Conservation (phyloP, 345 rosid genomes). For the Garcia nutans region DNA sequence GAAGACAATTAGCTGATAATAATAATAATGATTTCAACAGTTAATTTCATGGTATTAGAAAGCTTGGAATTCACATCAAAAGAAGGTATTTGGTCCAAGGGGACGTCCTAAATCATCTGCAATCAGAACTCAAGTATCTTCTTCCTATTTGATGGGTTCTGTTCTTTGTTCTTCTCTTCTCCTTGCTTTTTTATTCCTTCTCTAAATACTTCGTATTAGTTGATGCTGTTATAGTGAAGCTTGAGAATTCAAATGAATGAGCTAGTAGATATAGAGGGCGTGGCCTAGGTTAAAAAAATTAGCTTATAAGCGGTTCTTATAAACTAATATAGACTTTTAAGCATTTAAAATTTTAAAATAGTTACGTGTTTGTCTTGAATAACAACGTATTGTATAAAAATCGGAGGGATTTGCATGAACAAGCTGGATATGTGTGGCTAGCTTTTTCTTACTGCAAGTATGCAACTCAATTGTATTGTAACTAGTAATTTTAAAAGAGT, state of each 20-base stretch:
- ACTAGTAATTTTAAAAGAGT: too few relatives aligned
- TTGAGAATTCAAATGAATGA: not conserved
- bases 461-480: too few relatives aligned
- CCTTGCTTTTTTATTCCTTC: conserved; percentile 17
- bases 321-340: too few relatives aligned
- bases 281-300: too few relatives aligned
- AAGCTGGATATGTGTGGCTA: too few relatives aligned
- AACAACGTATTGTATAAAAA: too few relatives aligned
- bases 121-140: not conserved
- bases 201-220: not conserved
- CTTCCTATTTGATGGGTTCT: conserved; percentile 11
- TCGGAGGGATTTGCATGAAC: too few relatives aligned
- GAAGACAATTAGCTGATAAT: not conserved
- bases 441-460: too few relatives aligned
- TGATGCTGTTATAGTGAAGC: not conserved
- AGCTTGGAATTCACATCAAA: conserved; percentile 16
- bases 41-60: not conserved
- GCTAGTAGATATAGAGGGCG: too few relatives aligned
- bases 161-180: conserved; percentile 13
- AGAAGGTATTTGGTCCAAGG: not conserved
- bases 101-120: conserved; percentile 17
- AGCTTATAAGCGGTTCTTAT: too few relatives aligned
- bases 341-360: too few relatives aligned
- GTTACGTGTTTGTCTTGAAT: too few relatives aligned
- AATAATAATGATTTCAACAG: not conserved